Base-by-base conservation (phyloP, 805 yeast species). In the Saccharomycopsis sp. region DNA sequence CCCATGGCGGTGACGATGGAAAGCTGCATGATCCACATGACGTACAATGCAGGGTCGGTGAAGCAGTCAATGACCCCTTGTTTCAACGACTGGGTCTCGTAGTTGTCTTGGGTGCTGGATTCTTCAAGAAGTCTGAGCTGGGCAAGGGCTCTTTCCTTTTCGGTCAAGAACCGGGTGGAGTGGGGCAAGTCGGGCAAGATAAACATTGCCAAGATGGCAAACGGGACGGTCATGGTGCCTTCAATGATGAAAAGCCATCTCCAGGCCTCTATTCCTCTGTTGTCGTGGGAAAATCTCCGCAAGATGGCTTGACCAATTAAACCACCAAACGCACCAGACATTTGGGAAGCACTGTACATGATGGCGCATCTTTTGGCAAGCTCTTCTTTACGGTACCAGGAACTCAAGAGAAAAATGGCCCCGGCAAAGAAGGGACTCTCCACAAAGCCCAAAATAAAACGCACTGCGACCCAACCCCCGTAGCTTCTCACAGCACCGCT, bases 261-360 rank as follows among this genome's bases (percentile, higher is more conserved):
- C 73, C 75, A 73, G 0, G 67, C 69, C 34, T 60, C 53, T 47
- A 69, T 62, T 3, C 48, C 48, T 15, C 25, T 10, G 34, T 43
- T 43, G 27, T 43, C 34, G 25, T 18, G 16, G 17, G 30, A 25
- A 25, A 43, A 43, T 15, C 48, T 19, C 26, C 57, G 53, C 6
- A 65, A 53, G 36, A 74, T 60, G 16, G 71, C 77, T 43, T 61
- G 65, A 0, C 69, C 66, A 21, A 71, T 61, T 18, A 70, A 55
- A n/a, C 80, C 80, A 38, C 77, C 75, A 53, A 75, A 71, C 1
- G 75, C 74, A 32, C 74, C 69, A 6, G 77, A 68, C 30, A 74
- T 52, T 43, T 73, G 69, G 7, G 79, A 70, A 21, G 74, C 68
- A 25, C 69, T 61, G 52, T 72, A 72, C 34, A 74, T 63, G 41